These are phyloP conservation scores for Backusella liffmaniae DNA, from an alignment of 192 early-diverging fungal species.

Conservation along the genomic window DNA sequence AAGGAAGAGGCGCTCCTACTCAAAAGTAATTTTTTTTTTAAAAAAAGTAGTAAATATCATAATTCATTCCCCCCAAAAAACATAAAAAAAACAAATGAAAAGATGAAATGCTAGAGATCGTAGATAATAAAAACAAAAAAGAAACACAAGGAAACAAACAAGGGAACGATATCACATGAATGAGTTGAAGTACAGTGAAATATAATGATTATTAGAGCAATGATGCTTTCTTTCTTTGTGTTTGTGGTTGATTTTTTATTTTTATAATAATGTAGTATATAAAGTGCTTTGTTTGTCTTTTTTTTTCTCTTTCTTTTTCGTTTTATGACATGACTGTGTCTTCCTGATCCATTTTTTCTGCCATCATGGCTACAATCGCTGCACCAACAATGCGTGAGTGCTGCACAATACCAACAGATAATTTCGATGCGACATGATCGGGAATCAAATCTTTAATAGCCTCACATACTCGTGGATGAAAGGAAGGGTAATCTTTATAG, in stretches of 20 bases:
- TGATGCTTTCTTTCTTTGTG: background rate
- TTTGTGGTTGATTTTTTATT: background rate
- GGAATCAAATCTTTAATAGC: slow-evolving; percentile 33
- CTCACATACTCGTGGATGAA: slow-evolving; percentile 41
- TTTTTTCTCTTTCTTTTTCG: background rate
- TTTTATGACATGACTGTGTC: background rate
- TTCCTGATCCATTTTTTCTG: slow-evolving; percentile 29
- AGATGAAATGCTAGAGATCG: background rate
- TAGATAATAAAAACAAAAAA: background rate
- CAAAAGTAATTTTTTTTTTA: background rate
- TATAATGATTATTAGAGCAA: background rate
- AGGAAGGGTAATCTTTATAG: slow-evolving; percentile 39
- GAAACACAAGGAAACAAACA: too few relatives aligned
- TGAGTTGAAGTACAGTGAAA: background rate
- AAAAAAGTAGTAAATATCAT: slow-evolving; percentile 4
- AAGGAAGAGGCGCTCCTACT: slow-evolving; percentile 15
- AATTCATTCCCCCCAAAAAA: background rate
- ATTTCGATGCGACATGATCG: slow-evolving; percentile 29
- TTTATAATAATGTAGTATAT: background rate
- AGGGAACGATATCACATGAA: background rate
- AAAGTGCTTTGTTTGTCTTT: background rate
- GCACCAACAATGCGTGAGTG: slow-evolving; percentile 40
- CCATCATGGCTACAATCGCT: slow-evolving; percentile 43
- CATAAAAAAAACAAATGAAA: background rate
- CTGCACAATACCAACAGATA: slow-evolving; percentile 37